Conservation (phyloP, 2,329 filamentous ascomycete genomes). For the Neonectria hederae region DNA sequence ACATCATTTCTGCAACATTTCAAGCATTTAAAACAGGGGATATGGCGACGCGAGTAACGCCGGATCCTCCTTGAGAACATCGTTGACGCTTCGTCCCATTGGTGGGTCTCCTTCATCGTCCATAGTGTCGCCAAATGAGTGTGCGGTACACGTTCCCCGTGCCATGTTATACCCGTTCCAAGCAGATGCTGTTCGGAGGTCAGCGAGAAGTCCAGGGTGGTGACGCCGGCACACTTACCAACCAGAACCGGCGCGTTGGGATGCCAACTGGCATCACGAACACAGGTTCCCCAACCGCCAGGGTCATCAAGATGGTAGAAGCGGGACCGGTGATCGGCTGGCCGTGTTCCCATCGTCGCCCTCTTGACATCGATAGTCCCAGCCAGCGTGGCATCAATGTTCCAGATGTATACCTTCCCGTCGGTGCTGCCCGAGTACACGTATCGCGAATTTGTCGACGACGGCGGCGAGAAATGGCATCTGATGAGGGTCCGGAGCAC, state of each 20-base stretch:
- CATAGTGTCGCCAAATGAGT: conserved; percentile 77
- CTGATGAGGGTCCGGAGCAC: conserved; percentile 91
- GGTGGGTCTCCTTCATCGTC: conserved; percentile 71
- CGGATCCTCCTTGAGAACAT: conserved; percentile 59
- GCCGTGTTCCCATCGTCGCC: conserved; percentile 72
- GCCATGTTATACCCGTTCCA: conserved; percentile 83
- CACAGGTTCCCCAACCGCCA: conserved; percentile 76
- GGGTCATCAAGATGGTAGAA: conserved; percentile 67
- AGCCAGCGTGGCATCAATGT: conserved; percentile 87
- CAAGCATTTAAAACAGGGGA: conserved; percentile 16
- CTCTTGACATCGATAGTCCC: conserved; percentile 79
- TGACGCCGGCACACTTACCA: conserved; percentile 52
- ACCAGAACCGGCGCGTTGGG: conserved; percentile 83
- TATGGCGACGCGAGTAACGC: conserved; percentile 38
- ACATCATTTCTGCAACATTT: conserved; percentile 29
- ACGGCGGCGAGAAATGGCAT: conserved; percentile 92
- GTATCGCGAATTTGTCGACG: conserved; percentile 87
- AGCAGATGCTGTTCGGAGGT: conserved; percentile 69
- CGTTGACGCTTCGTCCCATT: conserved; percentile 66
- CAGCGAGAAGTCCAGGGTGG: conserved; percentile 10
- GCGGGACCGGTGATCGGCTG: conserved; percentile 62
- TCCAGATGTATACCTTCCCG: conserved; percentile 91
- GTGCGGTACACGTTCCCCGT: conserved; percentile 79
- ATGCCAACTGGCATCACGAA: conserved; percentile 92
- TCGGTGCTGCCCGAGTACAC: conserved; percentile 93